Base-by-base conservation (phyloP, 257 asterid genomes). In the Agastache rugosa region DNA sequence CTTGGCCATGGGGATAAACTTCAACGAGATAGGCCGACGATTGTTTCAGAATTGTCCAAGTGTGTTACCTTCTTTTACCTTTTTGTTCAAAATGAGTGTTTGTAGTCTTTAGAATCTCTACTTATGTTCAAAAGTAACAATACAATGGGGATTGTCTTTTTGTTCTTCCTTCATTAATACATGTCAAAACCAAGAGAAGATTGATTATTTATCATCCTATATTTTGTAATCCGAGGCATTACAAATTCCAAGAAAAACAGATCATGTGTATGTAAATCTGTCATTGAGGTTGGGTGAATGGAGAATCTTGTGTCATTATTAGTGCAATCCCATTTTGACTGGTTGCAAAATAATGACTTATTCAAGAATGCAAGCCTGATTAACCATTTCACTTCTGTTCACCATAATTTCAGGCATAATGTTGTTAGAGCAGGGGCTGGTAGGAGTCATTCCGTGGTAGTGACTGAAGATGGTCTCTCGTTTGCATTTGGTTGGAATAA, bases 401-500 rank as follows among this genome's bases (percentile, higher is more conserved):
- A 12, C 47, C 41, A 27, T 74, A 53, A 67, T 63, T 76, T 55
- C 83, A 95, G 99, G 86, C 80, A 90, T 70, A 95, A 95, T 60
- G 64, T 92, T 58, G 76, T 92, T 67, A 69, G 48, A 81, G 97
- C 97, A 2, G 94, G 86, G 59, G 83, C 98, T 77, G 99, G 99
- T 67, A 89, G 86, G 89, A 81, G 80, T 82, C 99, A 95, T 80
- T 81, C 98, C 2, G 96, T 95, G 72, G 96, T 92, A 63, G 89
- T 92, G 45, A 89, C 97, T 19, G 97, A 87, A 72, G 96, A 90
- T 51, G 94, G 90, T 15, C 76, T 73, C 23, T 90, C 97, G 10
- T 78, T 90, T 79, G 89, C 96, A 62, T 95, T 95, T 83, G 99
- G 99, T 64, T 95, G 96, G 97, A 95, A 95, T 74, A 92, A 95